Percentiles rank a stretch among this genome's conserved stretches.
Conservation (phyloP, 352 stramenopile genomes). For the Pythium vanterpoolii region DNA sequence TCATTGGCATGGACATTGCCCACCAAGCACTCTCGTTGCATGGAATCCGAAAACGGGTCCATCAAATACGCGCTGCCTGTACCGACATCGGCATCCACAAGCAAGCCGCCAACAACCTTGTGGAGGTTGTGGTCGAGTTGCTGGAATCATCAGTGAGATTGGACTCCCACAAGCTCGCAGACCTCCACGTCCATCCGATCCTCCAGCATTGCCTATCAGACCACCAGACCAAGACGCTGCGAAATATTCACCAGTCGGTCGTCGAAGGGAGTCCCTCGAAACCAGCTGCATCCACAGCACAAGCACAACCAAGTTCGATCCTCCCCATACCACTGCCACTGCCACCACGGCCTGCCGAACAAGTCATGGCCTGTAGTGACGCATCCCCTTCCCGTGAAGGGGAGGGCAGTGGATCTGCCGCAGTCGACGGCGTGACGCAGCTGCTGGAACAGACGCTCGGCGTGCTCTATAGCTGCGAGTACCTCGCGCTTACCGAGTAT, state of each 20-base stretch:
- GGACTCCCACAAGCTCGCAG: not conserved
- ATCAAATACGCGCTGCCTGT: not conserved
- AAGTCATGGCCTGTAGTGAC: not conserved
- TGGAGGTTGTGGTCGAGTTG: not conserved
- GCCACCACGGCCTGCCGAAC: not conserved
- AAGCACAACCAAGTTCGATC: constrained; percentile 1
- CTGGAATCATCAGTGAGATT: not conserved
- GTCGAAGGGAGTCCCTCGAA: not conserved
- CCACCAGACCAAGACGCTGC: not conserved
- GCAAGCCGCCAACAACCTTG: not conserved
- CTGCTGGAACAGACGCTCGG: constrained; percentile 5
- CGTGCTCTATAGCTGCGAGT: constrained; percentile 23
- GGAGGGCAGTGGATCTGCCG: not conserved
- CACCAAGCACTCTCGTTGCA: not conserved
- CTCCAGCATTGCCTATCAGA: not conserved
- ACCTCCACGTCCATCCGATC: not conserved
- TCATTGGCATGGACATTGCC: constrained; percentile 1
- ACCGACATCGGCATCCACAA: not conserved
- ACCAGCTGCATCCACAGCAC: not conserved
- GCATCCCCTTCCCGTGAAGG: not conserved
- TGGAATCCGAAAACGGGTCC: not conserved
- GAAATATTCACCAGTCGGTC: not conserved
- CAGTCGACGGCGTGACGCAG: not conserved
- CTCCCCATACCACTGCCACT: not conserved
- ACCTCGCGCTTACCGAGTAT: constrained; percentile 13